Percentiles rank a stretch among this genome's conserved stretches.
These are phyloP conservation scores for Phytophthora colocasiae DNA, from an alignment of 352 stramenopile species.

Conservation along the genomic window DNA sequence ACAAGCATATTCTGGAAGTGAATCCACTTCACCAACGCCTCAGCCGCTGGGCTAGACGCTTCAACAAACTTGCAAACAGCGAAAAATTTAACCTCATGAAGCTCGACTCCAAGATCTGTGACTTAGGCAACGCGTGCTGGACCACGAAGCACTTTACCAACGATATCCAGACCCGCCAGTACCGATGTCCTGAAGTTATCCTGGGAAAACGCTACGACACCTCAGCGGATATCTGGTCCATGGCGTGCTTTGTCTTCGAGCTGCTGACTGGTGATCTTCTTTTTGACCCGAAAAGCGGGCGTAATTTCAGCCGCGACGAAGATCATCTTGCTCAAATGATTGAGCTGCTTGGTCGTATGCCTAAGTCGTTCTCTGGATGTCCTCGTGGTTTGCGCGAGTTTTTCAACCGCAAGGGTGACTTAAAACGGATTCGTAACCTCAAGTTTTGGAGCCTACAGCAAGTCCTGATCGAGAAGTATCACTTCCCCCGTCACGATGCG, in stretches of 20 bases:
- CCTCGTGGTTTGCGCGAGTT: slow-evolving; percentile 94
- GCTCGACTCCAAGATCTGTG: slow-evolving; percentile 92
- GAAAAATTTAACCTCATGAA: slow-evolving; percentile 68
- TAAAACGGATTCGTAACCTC: slow-evolving; percentile 98
- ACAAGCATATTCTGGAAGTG: slow-evolving; percentile 18
- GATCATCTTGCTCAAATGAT: slow-evolving; percentile 99
- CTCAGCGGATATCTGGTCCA: slow-evolving; percentile 98
- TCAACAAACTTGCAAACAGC: slow-evolving; percentile 44
- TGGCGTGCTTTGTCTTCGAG: slow-evolving; percentile 99
- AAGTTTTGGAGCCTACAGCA: slow-evolving; percentile 98
- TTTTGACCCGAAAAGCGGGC: slow-evolving; percentile 97
- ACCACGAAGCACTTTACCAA: slow-evolving; percentile 99
- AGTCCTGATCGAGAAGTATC: slow-evolving; percentile 97
- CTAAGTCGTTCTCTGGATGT: slow-evolving; percentile 89
- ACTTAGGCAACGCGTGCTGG: slow-evolving; percentile 99
- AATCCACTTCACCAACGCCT: slow-evolving; percentile 46
- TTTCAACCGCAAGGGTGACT: slow-evolving; percentile 97
- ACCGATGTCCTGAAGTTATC: slow-evolving; percentile 98
- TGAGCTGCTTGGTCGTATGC: slow-evolving; percentile 97
- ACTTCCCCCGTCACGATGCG: slow-evolving; percentile 90
- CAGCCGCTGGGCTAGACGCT: slow-evolving; percentile 45
- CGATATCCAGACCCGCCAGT: slow-evolving; percentile 99
- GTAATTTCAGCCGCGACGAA: slow-evolving; percentile 89
- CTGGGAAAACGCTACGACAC: slow-evolving; percentile 98
- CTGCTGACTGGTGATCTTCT: slow-evolving; percentile 99